phyloP scores from a whole-genome alignment of 1,284 basidiomycete species.

The Boletus sp. region DNA sequence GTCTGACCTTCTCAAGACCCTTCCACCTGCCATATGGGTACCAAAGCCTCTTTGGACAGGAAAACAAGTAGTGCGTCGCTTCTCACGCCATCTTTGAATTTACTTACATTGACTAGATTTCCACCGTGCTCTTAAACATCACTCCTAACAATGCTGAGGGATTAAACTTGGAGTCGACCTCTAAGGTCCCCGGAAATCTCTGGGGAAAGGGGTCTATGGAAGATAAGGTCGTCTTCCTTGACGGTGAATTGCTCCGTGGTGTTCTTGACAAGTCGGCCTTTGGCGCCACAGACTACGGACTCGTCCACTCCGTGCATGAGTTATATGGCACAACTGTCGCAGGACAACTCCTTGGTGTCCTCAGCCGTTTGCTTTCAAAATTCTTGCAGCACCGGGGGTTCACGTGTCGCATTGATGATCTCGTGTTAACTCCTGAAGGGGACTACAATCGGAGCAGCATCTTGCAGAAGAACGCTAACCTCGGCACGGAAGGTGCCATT shows the following conservation, averaged over 20 bases:
- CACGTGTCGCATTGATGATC: slow-evolving; percentile 98
- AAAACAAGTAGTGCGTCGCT: slow-evolving; percentile 83
- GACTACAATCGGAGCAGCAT: slow-evolving; percentile 71
- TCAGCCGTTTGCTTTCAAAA: slow-evolving; percentile 94
- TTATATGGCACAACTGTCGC: slow-evolving; percentile 92
- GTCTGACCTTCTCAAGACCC: slow-evolving; percentile 69
- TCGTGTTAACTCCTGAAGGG: slow-evolving; percentile 83
- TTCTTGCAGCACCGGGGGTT: slow-evolving; percentile 97
- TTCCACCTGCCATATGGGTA: slow-evolving; percentile 91
- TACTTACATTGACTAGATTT: slow-evolving; percentile 56
- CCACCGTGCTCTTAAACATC: slow-evolving; percentile 89
- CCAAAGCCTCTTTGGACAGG: slow-evolving; percentile 94
- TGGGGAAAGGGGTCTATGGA: slow-evolving; percentile 83
- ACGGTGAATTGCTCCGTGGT: slow-evolving; percentile 91
- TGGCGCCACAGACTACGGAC: slow-evolving; percentile 93
- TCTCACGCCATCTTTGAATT: not conserved
- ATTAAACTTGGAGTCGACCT: slow-evolving; percentile 82
- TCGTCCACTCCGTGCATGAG: slow-evolving; percentile 98
- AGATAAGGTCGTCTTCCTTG: slow-evolving; percentile 86
- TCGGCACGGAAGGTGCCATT: slow-evolving; percentile 86
- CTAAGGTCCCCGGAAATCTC: slow-evolving; percentile 80
- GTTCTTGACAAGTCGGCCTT: slow-evolving; percentile 97
- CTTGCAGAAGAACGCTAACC: slow-evolving; percentile 63
- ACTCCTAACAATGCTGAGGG: slow-evolving; percentile 81
- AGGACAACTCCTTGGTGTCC: slow-evolving; percentile 87